Evolutionary conservation across 2,329 filamentous ascomycete genomes (phyloP).

Genomic region (Arthrobotrys sinensis): DNA sequence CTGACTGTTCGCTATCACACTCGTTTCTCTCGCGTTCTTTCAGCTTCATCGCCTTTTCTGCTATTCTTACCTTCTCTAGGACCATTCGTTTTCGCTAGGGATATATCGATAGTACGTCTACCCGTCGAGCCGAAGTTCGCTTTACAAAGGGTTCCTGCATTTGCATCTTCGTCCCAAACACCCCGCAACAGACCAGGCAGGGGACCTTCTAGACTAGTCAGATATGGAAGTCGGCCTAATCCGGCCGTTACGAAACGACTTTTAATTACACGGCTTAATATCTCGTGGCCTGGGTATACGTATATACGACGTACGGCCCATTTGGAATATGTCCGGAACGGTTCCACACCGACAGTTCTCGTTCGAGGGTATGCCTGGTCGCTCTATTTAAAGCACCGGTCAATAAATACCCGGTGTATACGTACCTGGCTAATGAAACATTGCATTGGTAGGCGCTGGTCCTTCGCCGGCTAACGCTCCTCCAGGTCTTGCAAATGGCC

Average conservation of each 20-base stretch:
- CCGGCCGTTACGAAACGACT: constrained; percentile 30
- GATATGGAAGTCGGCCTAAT: constrained; percentile 52
- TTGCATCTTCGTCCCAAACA: constrained; percentile 19
- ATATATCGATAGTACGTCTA: background rate
- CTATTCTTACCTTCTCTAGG: background rate
- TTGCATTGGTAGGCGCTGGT: constrained; percentile 25
- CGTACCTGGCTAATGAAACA: constrained; percentile 16
- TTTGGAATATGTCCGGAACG: constrained; percentile 31
- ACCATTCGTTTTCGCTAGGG: background rate
- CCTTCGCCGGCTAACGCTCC: constrained; percentile 15
- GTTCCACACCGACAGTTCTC: constrained; percentile 55
- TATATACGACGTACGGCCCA: constrained; percentile 12
- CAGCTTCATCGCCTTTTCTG: background rate
- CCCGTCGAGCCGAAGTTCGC: background rate
- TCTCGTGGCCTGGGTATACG: background rate
- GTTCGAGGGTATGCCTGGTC: constrained; percentile 36
- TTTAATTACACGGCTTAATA: background rate
- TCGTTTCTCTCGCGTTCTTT: constrained; percentile 4
- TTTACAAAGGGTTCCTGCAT: constrained; percentile 32
- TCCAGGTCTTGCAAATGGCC: constrained; percentile 27
- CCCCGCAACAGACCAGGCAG: constrained; percentile 23
- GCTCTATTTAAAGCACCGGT: constrained; percentile 29
- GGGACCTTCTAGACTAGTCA: constrained; percentile 29
- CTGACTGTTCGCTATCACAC: background rate
- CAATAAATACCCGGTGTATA: background rate